A percentile compares a stretch with the other conserved stretches of the same genome.
phyloP scores from a whole-genome alignment of 139 green algal genomes.

The Bryopsis sp. region DNA sequence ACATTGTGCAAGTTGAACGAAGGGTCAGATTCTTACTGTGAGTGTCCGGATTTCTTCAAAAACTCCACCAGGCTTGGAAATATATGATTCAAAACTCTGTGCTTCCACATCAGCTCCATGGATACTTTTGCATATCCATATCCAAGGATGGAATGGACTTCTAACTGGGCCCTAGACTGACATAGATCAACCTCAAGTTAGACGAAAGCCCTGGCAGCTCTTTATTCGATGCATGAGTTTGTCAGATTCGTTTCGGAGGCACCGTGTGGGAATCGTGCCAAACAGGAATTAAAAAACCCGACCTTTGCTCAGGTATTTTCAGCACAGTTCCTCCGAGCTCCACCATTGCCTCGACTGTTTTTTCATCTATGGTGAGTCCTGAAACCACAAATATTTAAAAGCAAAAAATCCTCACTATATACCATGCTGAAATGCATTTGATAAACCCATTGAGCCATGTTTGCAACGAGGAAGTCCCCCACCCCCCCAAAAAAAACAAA shows the following conservation, averaged over 20 bases:
- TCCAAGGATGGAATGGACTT: conserved; percentile 1
- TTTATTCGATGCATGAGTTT: neutral
- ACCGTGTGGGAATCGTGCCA: neutral
- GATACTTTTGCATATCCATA: neutral
- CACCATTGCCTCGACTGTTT: neutral
- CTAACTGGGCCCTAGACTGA: neutral
- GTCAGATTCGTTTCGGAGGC: neutral
- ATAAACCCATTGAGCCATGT: no score
- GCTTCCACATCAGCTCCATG: conserved; percentile 14
- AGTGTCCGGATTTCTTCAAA: no score
- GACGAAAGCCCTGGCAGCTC: neutral
- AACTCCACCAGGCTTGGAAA: neutral
- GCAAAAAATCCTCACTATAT: no score
- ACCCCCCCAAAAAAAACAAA: no score
- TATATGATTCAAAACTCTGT: neutral
- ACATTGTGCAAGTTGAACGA: no score
- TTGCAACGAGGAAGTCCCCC: no score
- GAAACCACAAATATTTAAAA: no score
- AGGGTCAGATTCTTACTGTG: no score
- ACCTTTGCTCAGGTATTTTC: no score
- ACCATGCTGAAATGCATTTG: no score
- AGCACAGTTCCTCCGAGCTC: neutral
- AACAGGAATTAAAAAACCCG: no score
- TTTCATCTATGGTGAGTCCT: conserved; percentile 6
- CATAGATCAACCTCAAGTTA: neutral